Base-by-base conservation (phyloP, 83 land plant genomes). In the Picea abies region DNA sequence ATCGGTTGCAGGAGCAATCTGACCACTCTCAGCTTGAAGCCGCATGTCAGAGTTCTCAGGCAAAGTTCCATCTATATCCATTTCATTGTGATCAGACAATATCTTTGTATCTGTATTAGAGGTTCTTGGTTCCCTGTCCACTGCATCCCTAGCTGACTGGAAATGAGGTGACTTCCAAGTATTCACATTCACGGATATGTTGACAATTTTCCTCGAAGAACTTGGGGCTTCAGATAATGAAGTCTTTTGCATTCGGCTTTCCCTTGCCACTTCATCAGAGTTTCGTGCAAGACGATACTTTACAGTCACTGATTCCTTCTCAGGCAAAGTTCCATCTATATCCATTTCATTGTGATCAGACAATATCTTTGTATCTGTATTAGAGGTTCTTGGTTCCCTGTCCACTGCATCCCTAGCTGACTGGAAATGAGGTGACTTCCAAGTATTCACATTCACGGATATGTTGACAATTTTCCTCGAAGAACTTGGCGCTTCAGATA, bases 371-470 rank as follows among this genome's bases (percentile, higher is more conserved):
- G 78, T n/a, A 75, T 75, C 60, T 15, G 49, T 25, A 47, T 44
- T 44, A 75, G 78, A 47, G 5, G 56, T 47, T 49, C 60, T 78
- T 78, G 64, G 60, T 78, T 84, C 85, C 62, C 22, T 39, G 22
- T 70, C 86, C 14, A 14, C 11, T 39, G 81, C 65, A 25, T 85
- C 79, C 49, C 83, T 82, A 29, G 64, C 20, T n/a, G 65, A 80
- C 79, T 88, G 86, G 81, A 84, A 88, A 78, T 88, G 75, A 47
- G 89, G 84, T 41, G 91, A 86, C 79, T 89, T 91, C 96, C 92
- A 90, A 3, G 90, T 91, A 80, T 94, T 90, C 12, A 90, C 92
- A 87, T 89, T 88, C 5, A 85, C 93, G 84, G 93, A 90, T 37
- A 90, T 89, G 49, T 90, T 90, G 10, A 84, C 82, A 67, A 91